Base-by-base conservation (phyloP, 371 early-diverging fungal genomes). In the Zychaea mexicana region DNA sequence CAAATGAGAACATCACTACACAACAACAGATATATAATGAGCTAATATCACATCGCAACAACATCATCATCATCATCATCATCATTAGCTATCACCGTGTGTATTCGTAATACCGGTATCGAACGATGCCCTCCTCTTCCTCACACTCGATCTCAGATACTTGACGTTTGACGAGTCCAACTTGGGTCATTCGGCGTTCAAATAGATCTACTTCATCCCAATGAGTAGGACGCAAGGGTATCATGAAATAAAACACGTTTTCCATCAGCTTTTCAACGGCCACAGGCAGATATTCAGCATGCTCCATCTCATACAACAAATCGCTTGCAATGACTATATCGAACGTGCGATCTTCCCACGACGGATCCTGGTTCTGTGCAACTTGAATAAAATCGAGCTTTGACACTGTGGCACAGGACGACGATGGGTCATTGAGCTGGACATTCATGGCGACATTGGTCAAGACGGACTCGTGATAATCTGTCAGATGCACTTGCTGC, bases 261-360 rank as follows among this genome's bases (percentile, higher is more conserved):
- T 71, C 70, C 72, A 75, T 72, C 19, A 78, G 59, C 54, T 72
- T 69, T 17, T 74, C 64, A 13, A 78, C 69, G 5, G 78, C 79
- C 9, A 70, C 60, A 27, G 79, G 82, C 17, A 81, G 45, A 65
- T 74, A 53, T 24, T 77, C 70, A 38, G 79, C 79, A 63, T 79
- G 82, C 28, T 81, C 82, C 73, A 79, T 78, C 32, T 81, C 82
- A 60, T 81, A 81, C 3, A 81, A 60, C 24, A 81, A 45, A 60
- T 81, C 82, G 27, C 78, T 78, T 7, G 79, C 82, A 62, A 81
- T 72, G 3, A 81, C 74, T 31, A 79, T 57, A 62, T 77, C 77
- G 55, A 70, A 81, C 22, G 42, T 46, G 7, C 59, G 33, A 13
- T 60, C 66, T 30, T 71, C 36, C 77, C 77, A 76, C 45, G 61